Evolutionary conservation across 179 eudicot genomes (phyloP).

Genomic region (Amaranthus tricolor): DNA sequence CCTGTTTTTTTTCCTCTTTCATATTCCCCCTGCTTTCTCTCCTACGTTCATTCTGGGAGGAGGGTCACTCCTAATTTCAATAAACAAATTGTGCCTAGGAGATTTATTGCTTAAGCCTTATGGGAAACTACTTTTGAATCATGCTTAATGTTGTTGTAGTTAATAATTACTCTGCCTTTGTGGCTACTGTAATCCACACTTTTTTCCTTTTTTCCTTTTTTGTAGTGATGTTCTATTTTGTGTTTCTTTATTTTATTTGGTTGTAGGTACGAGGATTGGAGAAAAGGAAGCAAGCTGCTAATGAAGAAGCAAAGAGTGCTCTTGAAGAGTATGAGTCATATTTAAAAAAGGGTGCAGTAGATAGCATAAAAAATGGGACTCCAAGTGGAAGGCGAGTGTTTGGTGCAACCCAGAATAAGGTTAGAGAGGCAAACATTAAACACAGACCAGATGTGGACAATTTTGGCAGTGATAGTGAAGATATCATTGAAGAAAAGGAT

Average conservation of each 20-base stretch:
- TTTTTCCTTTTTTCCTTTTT: not conserved
- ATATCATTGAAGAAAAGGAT: slow-evolving; percentile 45
- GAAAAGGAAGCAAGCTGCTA: slow-evolving; percentile 74
- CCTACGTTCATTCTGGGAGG: not conserved
- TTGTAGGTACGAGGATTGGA: slow-evolving; percentile 75
- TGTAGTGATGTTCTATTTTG: not conserved
- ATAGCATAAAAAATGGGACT: slow-evolving; percentile 32
- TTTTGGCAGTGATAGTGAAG: slow-evolving; percentile 78
- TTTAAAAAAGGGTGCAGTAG: slow-evolving; percentile 39
- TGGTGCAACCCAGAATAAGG: slow-evolving; percentile 58
- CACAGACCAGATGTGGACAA: slow-evolving; percentile 51
- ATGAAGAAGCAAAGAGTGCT: slow-evolving; percentile 81
- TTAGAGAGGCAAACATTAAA: slow-evolving; percentile 30
- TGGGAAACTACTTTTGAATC: not conserved
- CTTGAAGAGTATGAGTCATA: slow-evolving; percentile 68
- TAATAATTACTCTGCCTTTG: slow-evolving; percentile 1
- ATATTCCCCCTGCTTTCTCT: not conserved
- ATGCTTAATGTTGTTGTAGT: not conserved
- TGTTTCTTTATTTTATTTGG: slow-evolving; percentile 5
- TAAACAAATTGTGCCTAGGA: not conserved
- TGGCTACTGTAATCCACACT: not conserved
- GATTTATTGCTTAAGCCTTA: not conserved
- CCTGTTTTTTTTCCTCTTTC: not conserved
- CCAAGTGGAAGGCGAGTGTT: slow-evolving; percentile 77
- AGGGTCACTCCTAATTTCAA: too few species aligned